Evolutionary conservation across 1,284 basidiomycete species (phyloP).

Genomic region (Termitomyces sp.): DNA sequence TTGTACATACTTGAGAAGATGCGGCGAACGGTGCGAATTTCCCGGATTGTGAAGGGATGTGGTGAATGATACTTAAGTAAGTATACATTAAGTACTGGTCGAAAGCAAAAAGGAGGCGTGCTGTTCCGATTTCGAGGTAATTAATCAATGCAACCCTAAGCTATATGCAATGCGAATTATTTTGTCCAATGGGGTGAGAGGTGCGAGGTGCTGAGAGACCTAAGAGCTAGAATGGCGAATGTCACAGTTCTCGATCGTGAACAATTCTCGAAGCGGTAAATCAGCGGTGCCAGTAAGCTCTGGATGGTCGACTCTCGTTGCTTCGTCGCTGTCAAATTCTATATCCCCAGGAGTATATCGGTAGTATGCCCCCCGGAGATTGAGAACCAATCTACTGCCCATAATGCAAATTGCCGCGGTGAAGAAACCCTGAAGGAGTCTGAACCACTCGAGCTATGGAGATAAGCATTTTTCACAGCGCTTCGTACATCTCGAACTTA

Average conservation of each 20-base stretch:
- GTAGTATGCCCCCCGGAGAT: slow-evolving; percentile 25
- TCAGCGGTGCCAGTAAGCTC: neutral
- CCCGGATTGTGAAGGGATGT: neutral
- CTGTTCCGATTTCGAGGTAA: neutral
- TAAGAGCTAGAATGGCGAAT: neutral
- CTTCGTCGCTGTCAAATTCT: neutral
- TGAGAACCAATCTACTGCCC: slow-evolving; percentile 25
- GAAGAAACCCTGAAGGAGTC: slow-evolving; percentile 23
- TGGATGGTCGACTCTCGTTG: neutral
- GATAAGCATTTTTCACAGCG: neutral
- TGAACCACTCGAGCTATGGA: slow-evolving; percentile 19
- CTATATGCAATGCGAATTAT: neutral
- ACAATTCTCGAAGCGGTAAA: slow-evolving; percentile 4
- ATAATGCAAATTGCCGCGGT: slow-evolving; percentile 23
- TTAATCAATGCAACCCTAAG: neutral
- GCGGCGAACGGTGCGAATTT: neutral
- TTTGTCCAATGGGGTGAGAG: neutral
- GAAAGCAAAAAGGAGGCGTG: no score
- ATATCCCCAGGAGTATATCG: slow-evolving; percentile 6
- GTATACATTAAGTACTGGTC: no score
- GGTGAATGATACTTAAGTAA: neutral
- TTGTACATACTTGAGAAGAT: neutral
- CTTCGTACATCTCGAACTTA: slow-evolving; percentile 13
- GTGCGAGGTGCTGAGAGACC: neutral
- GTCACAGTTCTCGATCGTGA: neutral